These are phyloP conservation scores for Phytophthora boehmeriae DNA, from an alignment of 352 stramenopile genomes.

Conservation along the genomic window DNA sequence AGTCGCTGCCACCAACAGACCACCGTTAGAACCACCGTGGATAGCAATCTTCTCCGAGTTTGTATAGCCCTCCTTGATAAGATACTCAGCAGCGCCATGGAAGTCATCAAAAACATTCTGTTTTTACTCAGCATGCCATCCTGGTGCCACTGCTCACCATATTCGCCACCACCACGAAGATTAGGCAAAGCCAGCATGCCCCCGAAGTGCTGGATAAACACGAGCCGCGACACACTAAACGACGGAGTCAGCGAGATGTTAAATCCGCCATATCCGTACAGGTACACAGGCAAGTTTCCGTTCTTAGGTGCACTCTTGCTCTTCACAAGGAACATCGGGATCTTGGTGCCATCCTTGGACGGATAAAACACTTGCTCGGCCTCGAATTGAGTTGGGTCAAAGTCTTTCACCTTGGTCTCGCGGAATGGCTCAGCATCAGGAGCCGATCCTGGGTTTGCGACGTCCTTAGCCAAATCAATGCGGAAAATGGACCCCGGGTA, in stretches of 20 bases:
- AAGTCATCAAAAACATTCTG: constrained; percentile 97
- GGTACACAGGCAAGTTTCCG: constrained; percentile 88
- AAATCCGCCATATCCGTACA: constrained; percentile 97
- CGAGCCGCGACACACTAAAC: constrained; percentile 87
- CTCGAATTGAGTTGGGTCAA: constrained; percentile 81
- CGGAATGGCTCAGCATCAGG: constrained; percentile 60
- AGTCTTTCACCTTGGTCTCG: constrained; percentile 84
- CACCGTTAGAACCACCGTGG: constrained; percentile 94
- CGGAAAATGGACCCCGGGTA: constrained; percentile 84
- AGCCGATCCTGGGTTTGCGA: constrained; percentile 12
- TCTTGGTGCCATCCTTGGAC: constrained; percentile 93
- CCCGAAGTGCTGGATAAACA: constrained; percentile 93
- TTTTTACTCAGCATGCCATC: constrained; percentile 94
- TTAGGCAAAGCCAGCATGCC: constrained; percentile 93
- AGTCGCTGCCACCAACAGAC: constrained; percentile 91
- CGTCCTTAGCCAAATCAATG: constrained; percentile 54
- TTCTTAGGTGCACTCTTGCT: constrained; percentile 79
- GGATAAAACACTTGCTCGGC: constrained; percentile 89
- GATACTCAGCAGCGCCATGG: constrained; percentile 92
- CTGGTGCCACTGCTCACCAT: constrained; percentile 92
- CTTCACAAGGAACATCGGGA: constrained; percentile 96
- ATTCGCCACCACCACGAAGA: constrained; percentile 94
- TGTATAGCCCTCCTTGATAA: constrained; percentile 91
- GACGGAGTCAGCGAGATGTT: constrained; percentile 93
- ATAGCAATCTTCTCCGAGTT: constrained; percentile 91